A percentile compares a stretch with the other conserved stretches of the same genome.
Evolutionary conservation across 2,329 filamentous ascomycete genomes (phyloP).

Genomic region (Fusarium lateritium): DNA sequence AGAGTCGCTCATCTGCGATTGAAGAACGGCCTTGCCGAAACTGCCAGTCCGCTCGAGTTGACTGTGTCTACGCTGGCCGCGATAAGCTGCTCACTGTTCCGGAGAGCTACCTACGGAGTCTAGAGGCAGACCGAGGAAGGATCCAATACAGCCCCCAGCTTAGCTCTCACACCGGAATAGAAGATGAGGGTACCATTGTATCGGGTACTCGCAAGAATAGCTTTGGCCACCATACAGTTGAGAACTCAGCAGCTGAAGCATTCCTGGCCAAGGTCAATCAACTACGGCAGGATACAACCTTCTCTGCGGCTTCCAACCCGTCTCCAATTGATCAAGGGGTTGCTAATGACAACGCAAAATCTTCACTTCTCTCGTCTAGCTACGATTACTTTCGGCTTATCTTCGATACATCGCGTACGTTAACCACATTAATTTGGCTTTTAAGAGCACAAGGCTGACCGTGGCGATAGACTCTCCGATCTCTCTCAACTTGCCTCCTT

Average conservation of each 20-base stretch:
- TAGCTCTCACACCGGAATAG: background rate
- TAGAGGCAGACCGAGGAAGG: background rate
- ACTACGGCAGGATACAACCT: background rate
- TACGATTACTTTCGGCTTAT: background rate
- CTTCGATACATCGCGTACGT: background rate
- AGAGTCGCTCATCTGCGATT: background rate
- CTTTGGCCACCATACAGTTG: background rate
- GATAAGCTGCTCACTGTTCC: background rate
- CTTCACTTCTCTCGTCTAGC: background rate
- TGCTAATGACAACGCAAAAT: background rate
- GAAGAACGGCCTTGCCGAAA: background rate
- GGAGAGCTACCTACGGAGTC: background rate
- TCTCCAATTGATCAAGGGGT: background rate
- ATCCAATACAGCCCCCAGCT: background rate
- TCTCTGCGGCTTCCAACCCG: background rate
- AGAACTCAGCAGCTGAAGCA: background rate
- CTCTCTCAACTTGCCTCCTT: background rate
- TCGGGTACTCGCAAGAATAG: background rate
- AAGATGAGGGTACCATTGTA: background rate
- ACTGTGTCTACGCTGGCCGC: background rate
- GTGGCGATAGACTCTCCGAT: too few species aligned
- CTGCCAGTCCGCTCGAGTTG: background rate
- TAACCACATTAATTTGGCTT: too few species aligned
- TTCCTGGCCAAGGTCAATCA: background rate
- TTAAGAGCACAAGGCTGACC: too few species aligned